Evolutionary conservation across 2,329 filamentous ascomycete species (phyloP).

Genomic region (Penicillium sp.): DNA sequence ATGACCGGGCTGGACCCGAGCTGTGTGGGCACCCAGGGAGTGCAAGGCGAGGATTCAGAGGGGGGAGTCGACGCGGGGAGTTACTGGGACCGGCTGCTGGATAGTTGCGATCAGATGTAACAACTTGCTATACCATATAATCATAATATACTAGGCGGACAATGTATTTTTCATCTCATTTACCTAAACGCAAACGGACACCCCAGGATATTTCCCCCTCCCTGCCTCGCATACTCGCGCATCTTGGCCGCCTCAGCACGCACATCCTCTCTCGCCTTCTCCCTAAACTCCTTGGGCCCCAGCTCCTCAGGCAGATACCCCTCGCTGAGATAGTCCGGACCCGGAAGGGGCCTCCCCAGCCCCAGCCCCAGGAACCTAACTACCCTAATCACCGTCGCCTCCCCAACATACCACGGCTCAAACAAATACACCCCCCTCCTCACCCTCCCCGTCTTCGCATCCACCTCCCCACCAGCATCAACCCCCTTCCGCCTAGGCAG

Average conservation of each 20-base stretch:
- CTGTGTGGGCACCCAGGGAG: background rate
- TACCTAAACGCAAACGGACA: conserved; percentile 12
- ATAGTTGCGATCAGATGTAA: conserved; percentile 12
- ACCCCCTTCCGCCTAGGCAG: background rate
- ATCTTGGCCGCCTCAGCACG: conserved; percentile 12
- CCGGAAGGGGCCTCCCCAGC: conserved; percentile 1
- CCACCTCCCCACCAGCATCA: background rate
- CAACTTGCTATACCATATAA: background rate
- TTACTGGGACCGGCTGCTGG: conserved; percentile 15
- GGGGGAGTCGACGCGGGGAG: background rate
- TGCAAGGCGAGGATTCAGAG: background rate
- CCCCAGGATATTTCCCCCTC: background rate
- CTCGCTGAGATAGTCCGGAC: conserved; percentile 12
- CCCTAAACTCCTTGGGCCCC: conserved; percentile 12
- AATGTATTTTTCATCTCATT: background rate
- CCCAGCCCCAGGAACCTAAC: background rate
- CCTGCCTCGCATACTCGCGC: conserved; percentile 9
- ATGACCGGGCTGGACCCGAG: background rate
- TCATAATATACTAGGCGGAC: background rate
- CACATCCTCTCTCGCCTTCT: conserved; percentile 9
- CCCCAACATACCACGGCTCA: conserved; percentile 16
- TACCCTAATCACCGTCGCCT: background rate
- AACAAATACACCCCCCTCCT: conserved; percentile 6
- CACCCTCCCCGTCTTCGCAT: conserved; percentile 3
- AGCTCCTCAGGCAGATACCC: conserved; percentile 16